Evolutionary conservation across 768 basidiomycete species (phyloP), one percentile per base, ranked within the genome.

Genomic region (Auricularia sp.): DNA sequence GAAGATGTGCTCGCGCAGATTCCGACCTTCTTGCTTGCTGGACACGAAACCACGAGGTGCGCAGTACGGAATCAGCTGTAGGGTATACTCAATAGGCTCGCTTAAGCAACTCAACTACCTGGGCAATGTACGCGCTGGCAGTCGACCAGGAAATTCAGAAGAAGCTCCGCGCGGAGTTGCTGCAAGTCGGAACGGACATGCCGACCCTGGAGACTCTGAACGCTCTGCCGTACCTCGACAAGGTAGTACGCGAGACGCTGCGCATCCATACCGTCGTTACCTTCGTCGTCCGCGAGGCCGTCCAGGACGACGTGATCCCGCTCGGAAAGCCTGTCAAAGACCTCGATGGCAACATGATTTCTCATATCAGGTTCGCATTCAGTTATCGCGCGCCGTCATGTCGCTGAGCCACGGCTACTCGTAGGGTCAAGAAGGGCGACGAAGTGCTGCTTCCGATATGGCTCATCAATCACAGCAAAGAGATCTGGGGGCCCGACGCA

Each of bases 51-150:
- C 33, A 34, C 56, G 39, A 42, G 39, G 39, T 42, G 13, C 13
- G 39, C 39, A 8, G 13, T 42, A 14, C 7, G 8, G 8, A 7
- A 42, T 42, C 39, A 42, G 39, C 39, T 8, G 13, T 42, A 14
- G 39, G 13, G 7, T 42, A 8, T 42, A 42, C 13, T 42, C 13
- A 7, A 42, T 42, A 42, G 29, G 29, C 29, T 14, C 39, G 3
- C 39, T 7, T 14, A 0, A 51, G 47, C 21, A 51, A 51, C 16
- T 8, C 76, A 1, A 77, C 80, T 2, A 78, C 80, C 2, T 90
- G 88, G 87, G 80, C 83, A 3, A 73, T 90, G 1, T 86, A 78
- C 69, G 80, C 81, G 1, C 76, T 90, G 5, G 74, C 81, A 0
- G 76, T 81, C 65, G 67, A 81, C 54, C 77, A 78, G 0, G 75